These are phyloP conservation scores for Xylaria telfairii DNA, from an alignment of 495 filamentous ascomycete genomes.

Conservation along the genomic window DNA sequence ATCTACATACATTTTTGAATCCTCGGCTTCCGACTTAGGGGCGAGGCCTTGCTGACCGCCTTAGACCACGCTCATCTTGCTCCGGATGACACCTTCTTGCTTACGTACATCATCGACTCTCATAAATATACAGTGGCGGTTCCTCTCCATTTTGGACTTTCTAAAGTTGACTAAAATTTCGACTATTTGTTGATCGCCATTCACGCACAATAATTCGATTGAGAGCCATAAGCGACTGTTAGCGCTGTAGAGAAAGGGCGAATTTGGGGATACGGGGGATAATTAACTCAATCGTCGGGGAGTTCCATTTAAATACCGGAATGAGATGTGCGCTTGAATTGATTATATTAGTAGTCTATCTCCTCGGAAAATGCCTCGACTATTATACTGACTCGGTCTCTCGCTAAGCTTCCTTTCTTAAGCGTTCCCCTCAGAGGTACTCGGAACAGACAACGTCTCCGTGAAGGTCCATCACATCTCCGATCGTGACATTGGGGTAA, in stretches of 20 bases:
- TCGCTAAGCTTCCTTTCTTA: not conserved
- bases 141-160: too few relatives aligned
- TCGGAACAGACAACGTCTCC: constrained; percentile 40
- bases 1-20: too few relatives aligned
- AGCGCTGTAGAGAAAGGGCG: not conserved
- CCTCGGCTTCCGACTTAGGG: not conserved
- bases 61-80: not conserved
- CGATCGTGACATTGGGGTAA: constrained; percentile 37
- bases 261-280: not conserved
- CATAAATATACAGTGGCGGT: too few relatives aligned
- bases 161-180: too few relatives aligned
- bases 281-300: not conserved
- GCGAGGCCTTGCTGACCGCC: too few relatives aligned
- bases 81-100: too few relatives aligned
- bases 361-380: not conserved
- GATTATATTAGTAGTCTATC: not conserved
- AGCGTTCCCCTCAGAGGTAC: constrained; percentile 17
- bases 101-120: too few relatives aligned
- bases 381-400: too few relatives aligned
- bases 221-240: not conserved
- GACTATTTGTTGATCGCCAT: too few relatives aligned
- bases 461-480: constrained; percentile 45
- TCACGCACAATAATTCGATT: not conserved
- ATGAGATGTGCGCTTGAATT: not conserved
- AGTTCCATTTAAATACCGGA: too few relatives aligned